Base-by-base conservation (phyloP, 257 asterid genomes). In the Fraxinus cuspidata region DNA sequence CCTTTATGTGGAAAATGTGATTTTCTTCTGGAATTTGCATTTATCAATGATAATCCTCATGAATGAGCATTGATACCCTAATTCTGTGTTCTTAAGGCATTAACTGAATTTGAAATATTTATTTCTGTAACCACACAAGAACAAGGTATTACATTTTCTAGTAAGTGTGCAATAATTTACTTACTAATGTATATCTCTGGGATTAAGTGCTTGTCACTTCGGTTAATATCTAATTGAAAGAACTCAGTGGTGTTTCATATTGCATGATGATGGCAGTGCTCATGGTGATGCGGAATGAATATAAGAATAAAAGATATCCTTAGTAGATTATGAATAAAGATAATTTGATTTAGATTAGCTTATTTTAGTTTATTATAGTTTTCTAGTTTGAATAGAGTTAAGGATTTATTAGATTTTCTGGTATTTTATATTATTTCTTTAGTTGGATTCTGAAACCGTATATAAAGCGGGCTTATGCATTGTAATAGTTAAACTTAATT, bases 151-250 rank as follows among this genome's bases (percentile, higher is more conserved):
- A 11, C 25, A 47, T 70, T 73, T 80, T 51, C 80, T 64, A 70
- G 70, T 58, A 19, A 5, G 21, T 68, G 53, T 70, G 37, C 32
- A 25, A 65, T n/a, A 28, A 5, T 63, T 7, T 29, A 5, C 44
- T 71, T 78, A 34, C 60, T 47, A 28, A 47, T 72, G 70, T 32
- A 58, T 47, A 63, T 75, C 47, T 19, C 25, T 19, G 53, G 51
- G 69, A 60, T 34, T 32, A 21, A 10, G 37, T 76, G 63, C 71
- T 60, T 56, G 81, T 31, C 31, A 58, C 35, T 71, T 12, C 18
- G 44, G 71, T 60, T 72, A 74, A 16, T 60, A 44, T 75, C 73
- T 79, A 74, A 51, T 64, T 68, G 35, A n/a, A 74, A 80, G 68
- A 60, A 23, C 18, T 23, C 53, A 25, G 21, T 77, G 51, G 15